Conservation (phyloP, 176 grass and related monocot genomes). For the Musa schizocarpa region DNA sequence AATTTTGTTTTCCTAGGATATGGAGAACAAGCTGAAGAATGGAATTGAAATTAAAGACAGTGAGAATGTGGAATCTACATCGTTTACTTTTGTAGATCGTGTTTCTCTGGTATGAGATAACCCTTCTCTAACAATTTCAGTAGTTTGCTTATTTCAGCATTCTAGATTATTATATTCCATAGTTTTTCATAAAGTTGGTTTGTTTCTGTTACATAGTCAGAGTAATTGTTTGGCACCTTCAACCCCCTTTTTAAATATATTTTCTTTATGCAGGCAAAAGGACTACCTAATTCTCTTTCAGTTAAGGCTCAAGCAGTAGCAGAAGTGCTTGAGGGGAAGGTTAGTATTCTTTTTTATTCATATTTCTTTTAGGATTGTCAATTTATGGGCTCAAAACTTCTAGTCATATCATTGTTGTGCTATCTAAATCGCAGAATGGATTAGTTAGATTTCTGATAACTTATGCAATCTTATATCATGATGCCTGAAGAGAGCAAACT, state of each 20-base stretch:
- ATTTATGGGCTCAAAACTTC: not conserved
- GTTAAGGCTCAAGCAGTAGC: conserved; percentile 56
- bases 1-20: conserved; percentile 40
- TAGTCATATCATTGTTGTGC: not conserved
- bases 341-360: conserved; percentile 29
- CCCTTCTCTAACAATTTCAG: not conserved
- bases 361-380: not conserved
- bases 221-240: not conserved
- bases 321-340: conserved; percentile 88
- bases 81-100: conserved; percentile 55
- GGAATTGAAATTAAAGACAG: conserved; percentile 59
- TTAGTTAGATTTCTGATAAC: too few species aligned
- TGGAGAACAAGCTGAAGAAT: conserved; percentile 88
- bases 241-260: conserved; percentile 19
- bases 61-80: conserved; percentile 33
- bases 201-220: not conserved
- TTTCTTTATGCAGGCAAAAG: conserved; percentile 46
- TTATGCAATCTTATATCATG: too few species aligned
- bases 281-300: conserved; percentile 54
- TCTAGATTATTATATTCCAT: not conserved
- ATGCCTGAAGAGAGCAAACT: too few species aligned
- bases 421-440: too few species aligned
- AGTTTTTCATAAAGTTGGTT: not conserved
- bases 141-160: not conserved
- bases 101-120: conserved; percentile 51